Base-by-base conservation (phyloP, 192 early-diverging fungal species). In the Mortierella alpina region DNA sequence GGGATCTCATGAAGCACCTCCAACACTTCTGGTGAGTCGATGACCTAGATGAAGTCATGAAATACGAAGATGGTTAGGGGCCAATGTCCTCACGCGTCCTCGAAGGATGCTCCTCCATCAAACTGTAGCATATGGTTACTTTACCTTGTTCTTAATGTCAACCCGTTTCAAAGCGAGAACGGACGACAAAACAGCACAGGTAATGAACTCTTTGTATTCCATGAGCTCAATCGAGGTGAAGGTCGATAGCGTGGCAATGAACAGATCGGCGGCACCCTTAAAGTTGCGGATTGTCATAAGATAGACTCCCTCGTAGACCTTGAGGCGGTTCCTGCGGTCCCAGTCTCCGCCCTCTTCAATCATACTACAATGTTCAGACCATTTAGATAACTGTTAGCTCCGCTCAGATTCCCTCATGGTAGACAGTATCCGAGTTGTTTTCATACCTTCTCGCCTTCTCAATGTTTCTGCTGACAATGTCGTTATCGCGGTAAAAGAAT, bases 261-360 rank as follows among this genome's bases (percentile, higher is more conserved):
- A 94, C 64, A 96, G 86, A 66, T 92, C 86, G 20, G 94, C 91
- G 6, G 96, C 96, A 12, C 92, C 93, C 81, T 98, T 97, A 83
- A 99, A 99, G 86, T 99, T 93, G 66, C 98, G 92, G 66, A 95
- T 93, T 14, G 96, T 95, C 90, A 97, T 93, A 70, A 91, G 84
- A 86, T 96, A 96, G 47, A 96, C 87, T 56, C 95, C 97, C 81
- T 99, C 95, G 72, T 98, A 96, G 6, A 95, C 96, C 88, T 99
- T 98, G 52, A 98, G 89, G 52, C 98, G 90, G 86, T 99, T 99
- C 68, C 98, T 91, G 56, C 98, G 91, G 88, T 99, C 98, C 98
- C 98, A 99, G 85, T 99, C 98, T 31, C 98, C 98, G 53, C 97
- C 96, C 86, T 98, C 95, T 77, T 99, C 94, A 71, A 98, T 96